Base-by-base conservation (phyloP, 495 filamentous ascomycete genomes). In the Parmelia sp. region DNA sequence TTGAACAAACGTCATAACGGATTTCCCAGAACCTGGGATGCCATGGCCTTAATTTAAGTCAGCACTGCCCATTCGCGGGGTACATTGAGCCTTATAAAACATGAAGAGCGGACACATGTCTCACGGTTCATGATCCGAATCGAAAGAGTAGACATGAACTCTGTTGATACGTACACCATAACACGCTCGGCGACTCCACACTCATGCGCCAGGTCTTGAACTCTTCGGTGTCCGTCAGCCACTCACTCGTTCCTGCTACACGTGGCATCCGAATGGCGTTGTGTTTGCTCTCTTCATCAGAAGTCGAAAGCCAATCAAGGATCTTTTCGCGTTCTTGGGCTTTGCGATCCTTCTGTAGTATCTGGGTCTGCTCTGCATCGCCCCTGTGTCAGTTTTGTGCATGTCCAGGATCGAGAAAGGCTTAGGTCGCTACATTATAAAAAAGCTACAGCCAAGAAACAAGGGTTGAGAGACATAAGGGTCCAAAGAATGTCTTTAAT, bases 21-120 rank as follows among this genome's bases (percentile, higher is more conserved):
- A 63, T 60, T 63, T 63, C 25, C 65, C 65, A 21, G 60, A 35
- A 33, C 65, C 65, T 44, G 27, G 65, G 45, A 66, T 66, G 60
- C 65, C 65, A 36, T 47, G 37, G 40, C 58, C 47, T 51, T 15
- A 51, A 15, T 15, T 29, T 1, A 27, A 51, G 29, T 51, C 47
- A 51, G 47, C 11, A 29, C 47, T 51, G 25, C 47, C 47, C 25
- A 11, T 51, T 51, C 45, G 45, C 23, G 45, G 45, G 45, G 21
- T 49, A 29, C 25, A 21, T 29, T 10, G 25, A 51, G 25, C 47
- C 47, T 29, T 29, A 29, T 51, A 15, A 14, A 2, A 14, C 3
- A 12, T 51, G n/a, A 15, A 29, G 9, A 29, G 8, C 47, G 25
- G 25, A 51, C 11, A 51, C 47, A 49, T 49, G 45, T 29, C 47